Evolutionary conservation across 192 early-diverging fungal species (phyloP).

Genomic region (Oehlia diaphana): DNA sequence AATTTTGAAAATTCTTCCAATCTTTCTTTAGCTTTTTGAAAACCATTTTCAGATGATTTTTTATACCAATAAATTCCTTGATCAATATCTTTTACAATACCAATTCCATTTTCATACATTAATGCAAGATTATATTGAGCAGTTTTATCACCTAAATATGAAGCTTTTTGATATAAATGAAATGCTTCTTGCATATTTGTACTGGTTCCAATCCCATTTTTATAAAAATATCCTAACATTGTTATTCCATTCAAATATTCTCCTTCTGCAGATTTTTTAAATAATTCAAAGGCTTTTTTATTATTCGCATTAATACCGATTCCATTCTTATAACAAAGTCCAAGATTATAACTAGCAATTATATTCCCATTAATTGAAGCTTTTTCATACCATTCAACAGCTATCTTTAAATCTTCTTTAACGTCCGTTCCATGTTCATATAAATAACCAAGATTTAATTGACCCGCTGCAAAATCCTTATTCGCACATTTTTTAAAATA

Average conservation of each 20-base stretch:
- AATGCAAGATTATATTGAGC: conserved; percentile 2
- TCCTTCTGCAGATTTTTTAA: not conserved
- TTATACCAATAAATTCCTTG: not conserved
- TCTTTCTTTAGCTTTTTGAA: not conserved
- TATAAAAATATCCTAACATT: not conserved
- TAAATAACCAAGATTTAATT: not conserved
- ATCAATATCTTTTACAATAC: not conserved
- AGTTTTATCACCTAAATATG: not conserved
- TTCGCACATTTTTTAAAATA: not conserved
- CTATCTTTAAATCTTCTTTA: conserved; percentile 62
- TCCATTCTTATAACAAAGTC: conserved; percentile 49
- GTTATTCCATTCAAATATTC: not conserved
- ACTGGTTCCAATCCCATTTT: not conserved
- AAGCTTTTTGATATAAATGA: not conserved
- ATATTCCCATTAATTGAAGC: conserved; percentile 57
- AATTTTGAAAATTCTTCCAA: not conserved
- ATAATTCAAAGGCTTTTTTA: not conserved
- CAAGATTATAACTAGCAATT: conserved; percentile 56
- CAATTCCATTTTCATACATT: conserved; percentile 3
- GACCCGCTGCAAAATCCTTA: not conserved
- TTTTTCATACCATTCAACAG: conserved; percentile 62
- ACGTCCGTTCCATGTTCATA: conserved; percentile 36
- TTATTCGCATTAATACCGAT: conserved; percentile 28
- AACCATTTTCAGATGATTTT: not conserved
- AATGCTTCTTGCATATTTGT: not conserved